Percentiles rank a stretch among this genome's conserved stretches.
These are phyloP conservation scores for Geosmithia flava DNA, from an alignment of 2,329 filamentous ascomycete genomes.

Conservation along the genomic window DNA sequence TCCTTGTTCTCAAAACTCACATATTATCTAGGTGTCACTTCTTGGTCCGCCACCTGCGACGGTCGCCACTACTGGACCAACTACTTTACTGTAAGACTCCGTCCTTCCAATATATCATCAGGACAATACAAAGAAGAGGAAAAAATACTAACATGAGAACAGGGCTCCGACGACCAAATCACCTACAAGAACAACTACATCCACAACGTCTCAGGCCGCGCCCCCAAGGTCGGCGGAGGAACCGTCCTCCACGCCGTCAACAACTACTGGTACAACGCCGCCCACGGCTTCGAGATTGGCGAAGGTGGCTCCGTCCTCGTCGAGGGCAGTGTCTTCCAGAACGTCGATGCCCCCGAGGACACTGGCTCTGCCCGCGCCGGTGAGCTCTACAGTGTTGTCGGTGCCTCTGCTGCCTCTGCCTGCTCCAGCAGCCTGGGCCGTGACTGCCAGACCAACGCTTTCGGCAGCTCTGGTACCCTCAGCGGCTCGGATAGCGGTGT, in stretches of 20 bases:
- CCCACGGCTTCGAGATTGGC: constrained; percentile 45
- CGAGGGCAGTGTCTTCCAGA: constrained; percentile 47
- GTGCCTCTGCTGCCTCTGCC: neutral
- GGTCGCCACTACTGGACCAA: constrained; percentile 30
- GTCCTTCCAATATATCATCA: no score
- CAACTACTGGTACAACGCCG: constrained; percentile 46
- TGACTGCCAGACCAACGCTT: neutral
- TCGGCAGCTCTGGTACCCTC: constrained; percentile 22
- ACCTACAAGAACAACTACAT: constrained; percentile 51
- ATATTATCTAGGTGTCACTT: constrained; percentile 10
- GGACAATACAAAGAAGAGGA: no score
- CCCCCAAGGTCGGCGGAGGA: constrained; percentile 44
- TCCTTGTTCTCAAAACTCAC: no score
- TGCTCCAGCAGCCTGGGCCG: neutral
- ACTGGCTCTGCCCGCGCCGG: neutral
- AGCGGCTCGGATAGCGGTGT: constrained; percentile 30
- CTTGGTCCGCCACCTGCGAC: constrained; percentile 28
- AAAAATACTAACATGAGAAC: no score
- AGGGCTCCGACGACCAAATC: constrained; percentile 28
- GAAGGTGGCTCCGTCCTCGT: constrained; percentile 30
- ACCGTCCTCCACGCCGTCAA: constrained; percentile 45
- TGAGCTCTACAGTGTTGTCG: neutral
- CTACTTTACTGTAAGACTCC: neutral
- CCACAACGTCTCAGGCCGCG: constrained; percentile 43
- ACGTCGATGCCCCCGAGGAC: constrained; percentile 22